Evolutionary conservation across 2,329 filamentous ascomycete genomes (phyloP), one percentile per base, ranked within the genome.

Genomic region (Ilyonectria mors-panacis): DNA sequence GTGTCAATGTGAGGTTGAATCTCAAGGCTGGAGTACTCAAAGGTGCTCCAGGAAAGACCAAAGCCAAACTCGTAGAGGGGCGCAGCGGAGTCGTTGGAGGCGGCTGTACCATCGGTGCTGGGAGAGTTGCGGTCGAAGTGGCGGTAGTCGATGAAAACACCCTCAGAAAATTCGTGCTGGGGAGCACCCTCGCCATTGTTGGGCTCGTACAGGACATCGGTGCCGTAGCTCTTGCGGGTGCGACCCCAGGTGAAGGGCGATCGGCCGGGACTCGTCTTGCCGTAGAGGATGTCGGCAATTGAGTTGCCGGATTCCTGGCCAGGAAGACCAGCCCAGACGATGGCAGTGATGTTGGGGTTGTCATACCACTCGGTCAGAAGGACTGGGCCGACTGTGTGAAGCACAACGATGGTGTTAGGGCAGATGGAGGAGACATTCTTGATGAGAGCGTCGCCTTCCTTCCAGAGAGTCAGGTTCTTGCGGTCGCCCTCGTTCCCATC

Each of bases 401-500:
- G 92, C 64, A 98, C 89, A 17, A 98, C 93, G 66, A 98, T 92
- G 13, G 94, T 97, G 86, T 98, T 97, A 83, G 92, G 90, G 85
- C 92, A 95, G 68, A 90, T 78, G 8, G 90, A 86, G 1, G 94
- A 91, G 12, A 97, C 93, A 54, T 92, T 94, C 81, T 92, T 88
- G 81, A 98, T 93, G 62, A 98, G 83, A 1, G 87, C 86, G 59
- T 98, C 94, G 45, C 94, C 95, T 65, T 91, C 87, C 67, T 91
- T 86, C 95, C 95, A 98, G 0, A 97, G 85, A 0, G 94, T 97
- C 42, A 99, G 85, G 82, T 99, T 98, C 76, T 95, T 94, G 59
- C 96, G 92, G 80, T 98, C 95, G 65, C 96, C 96, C 66, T 87
- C 84, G 78, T 98, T 98, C 60, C 89, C 92, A 69, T 95, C 95